Conservation (phyloP, 1,284 basidiomycete species). For the Xerocomus amazonicus region DNA sequence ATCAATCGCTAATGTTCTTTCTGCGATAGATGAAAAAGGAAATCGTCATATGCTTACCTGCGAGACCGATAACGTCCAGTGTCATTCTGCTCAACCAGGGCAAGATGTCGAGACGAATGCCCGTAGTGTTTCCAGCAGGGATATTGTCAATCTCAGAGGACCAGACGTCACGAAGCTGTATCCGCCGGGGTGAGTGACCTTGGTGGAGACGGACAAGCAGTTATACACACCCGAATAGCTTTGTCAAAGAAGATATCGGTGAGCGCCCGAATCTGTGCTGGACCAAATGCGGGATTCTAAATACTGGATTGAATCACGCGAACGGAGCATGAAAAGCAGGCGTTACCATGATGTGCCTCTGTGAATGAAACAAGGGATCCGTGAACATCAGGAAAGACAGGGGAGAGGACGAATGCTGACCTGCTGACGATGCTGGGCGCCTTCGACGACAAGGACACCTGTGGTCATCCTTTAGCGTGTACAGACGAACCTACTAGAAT, state of each 20-base stretch:
- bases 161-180: slow-evolving; percentile 49
- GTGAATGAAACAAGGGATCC: background rate
- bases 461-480: background rate
- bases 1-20: no score
- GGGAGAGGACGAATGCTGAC: slow-evolving; percentile 6
- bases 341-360: slow-evolving; percentile 29
- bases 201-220: background rate
- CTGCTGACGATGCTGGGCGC: slow-evolving; percentile 28
- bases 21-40: background rate
- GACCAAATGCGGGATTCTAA: slow-evolving; percentile 60
- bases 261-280: slow-evolving; percentile 50
- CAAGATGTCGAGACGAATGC: slow-evolving; percentile 43
- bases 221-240: slow-evolving; percentile 41
- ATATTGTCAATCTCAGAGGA: slow-evolving; percentile 27
- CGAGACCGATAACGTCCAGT: slow-evolving; percentile 66
- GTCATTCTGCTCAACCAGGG: slow-evolving; percentile 56
- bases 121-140: slow-evolving; percentile 8
- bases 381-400: background rate
- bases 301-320: background rate
- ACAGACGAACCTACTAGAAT: background rate
- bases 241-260: slow-evolving; percentile 55
- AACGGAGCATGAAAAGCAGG: background rate
- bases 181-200: background rate
- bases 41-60: slow-evolving; percentile 38
- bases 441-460: slow-evolving; percentile 26